Evolutionary conservation across 495 filamentous ascomycete genomes (phyloP), one percentile per base, ranked within the genome.

Genomic region (Penicillium chermesinum): DNA sequence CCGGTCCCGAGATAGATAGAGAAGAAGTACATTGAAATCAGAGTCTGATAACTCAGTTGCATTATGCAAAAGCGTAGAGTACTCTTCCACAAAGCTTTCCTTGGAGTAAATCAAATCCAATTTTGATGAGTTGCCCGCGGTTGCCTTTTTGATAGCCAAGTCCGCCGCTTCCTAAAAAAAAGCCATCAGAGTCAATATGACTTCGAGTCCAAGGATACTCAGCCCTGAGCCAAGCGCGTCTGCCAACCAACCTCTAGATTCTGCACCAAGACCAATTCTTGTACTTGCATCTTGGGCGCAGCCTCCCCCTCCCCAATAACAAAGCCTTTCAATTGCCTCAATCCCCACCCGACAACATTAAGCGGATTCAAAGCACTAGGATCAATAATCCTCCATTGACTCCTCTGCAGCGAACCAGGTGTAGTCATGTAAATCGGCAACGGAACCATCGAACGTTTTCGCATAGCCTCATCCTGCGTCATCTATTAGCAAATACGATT

Each of bases 281-380:
- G 65, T 13, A 43, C 62, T 57, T 65, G 71, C 48, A 67, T 47
- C 19, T 52, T 57, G 0, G 65, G 55, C 15, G 59, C 49, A 10
- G 59, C 54, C 12, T 67, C 69, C 8, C 71, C 63, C 1, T 63
- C 59, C 6, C 69, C 67, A 16, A 79, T 72, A 6, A 78, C 75
- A 18, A 77, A 63, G 1, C 89, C 67, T 2, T 86, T 89, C 10
- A 87, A 57, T 54, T 86, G 81, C 50, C 77, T 78, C 44, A 93
- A 53, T 0, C 85, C 83, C 93, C 93, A 97, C 8, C 72, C 74
- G 43, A 94, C 66, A 3, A 90, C 71, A 50, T 72, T 73, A 75
- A 78, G 81, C 12, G 83, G 81, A 56, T 70, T 71, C 40, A 74
- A 35, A 12, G 59, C 61, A 13, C 56, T 53, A 2, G 67, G 59